These are phyloP conservation scores for Fusarium sp. DNA, from an alignment of 2,329 filamentous ascomycete species.

Conservation along the genomic window DNA sequence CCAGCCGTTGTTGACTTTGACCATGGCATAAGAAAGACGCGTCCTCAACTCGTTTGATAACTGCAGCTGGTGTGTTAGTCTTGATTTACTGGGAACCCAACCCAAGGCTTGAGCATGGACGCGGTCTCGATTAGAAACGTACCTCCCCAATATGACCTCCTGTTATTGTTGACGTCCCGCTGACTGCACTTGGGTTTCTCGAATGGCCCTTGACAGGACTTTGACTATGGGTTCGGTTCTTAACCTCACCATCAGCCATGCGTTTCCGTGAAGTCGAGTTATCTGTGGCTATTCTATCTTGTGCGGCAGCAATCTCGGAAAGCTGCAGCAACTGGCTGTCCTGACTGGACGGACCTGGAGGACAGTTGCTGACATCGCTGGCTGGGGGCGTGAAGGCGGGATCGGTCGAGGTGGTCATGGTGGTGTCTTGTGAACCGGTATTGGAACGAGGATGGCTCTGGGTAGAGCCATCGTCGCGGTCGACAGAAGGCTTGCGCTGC, in stretches of 20 bases:
- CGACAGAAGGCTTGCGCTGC: slow-evolving; percentile 31
- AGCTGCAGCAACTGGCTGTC: slow-evolving; percentile 67
- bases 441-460: slow-evolving; percentile 42
- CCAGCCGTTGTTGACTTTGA: slow-evolving; percentile 93
- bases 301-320: slow-evolving; percentile 67
- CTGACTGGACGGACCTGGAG: slow-evolving; percentile 54
- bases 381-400: slow-evolving; percentile 43
- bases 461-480: slow-evolving; percentile 43
- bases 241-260: slow-evolving; percentile 80
- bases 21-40: slow-evolving; percentile 90
- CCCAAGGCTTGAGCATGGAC: not conserved
- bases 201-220: slow-evolving; percentile 70
- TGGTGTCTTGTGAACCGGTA: slow-evolving; percentile 42
- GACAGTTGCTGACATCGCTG: slow-evolving; percentile 40
- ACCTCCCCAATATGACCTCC: slow-evolving; percentile 83
- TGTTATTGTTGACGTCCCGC: slow-evolving; percentile 66
- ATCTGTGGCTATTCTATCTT: slow-evolving; percentile 59
- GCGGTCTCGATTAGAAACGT: slow-evolving; percentile 47
- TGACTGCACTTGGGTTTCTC: slow-evolving; percentile 76
- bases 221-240: slow-evolving; percentile 59
- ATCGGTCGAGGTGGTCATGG: slow-evolving; percentile 42
- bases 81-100: not conserved
- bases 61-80: slow-evolving; percentile 55
- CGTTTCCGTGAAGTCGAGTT: slow-evolving; percentile 69
- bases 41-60: slow-evolving; percentile 82